phyloP scores from a whole-genome alignment of 345 rosid species.

The Combretum micranthum region DNA sequence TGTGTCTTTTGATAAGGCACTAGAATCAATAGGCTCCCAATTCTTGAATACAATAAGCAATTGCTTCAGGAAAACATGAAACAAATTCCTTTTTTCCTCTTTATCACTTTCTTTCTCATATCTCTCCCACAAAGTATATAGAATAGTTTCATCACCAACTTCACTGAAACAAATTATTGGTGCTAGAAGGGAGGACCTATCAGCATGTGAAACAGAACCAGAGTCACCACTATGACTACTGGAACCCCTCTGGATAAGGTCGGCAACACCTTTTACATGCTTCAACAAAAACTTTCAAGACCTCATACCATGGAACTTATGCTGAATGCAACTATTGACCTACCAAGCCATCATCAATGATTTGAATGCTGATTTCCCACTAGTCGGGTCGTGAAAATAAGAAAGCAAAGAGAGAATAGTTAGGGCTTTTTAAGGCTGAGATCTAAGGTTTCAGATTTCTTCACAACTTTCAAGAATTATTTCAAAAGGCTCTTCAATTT shows the following conservation, averaged over 20 bases:
- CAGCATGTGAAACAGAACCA: slow-evolving; percentile 24
- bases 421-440: too few relatives aligned
- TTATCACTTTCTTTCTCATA: slow-evolving; percentile 39
- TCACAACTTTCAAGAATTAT: too few relatives aligned
- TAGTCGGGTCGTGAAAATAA: too few relatives aligned
- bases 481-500: too few relatives aligned
- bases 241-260: slow-evolving; percentile 61
- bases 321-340: background rate
- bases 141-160: slow-evolving; percentile 42
- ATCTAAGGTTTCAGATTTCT: too few relatives aligned
- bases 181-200: slow-evolving; percentile 45
- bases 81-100: slow-evolving; percentile 50
- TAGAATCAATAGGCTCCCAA: slow-evolving; percentile 50
- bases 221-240: slow-evolving; percentile 39
- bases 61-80: slow-evolving; percentile 54
- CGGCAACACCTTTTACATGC: slow-evolving; percentile 76
- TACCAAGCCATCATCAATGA: too few relatives aligned
- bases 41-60: slow-evolving; percentile 45
- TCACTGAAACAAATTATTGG: slow-evolving; percentile 54
- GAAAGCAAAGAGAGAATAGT: too few relatives aligned
- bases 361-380: background rate
- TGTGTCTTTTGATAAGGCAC: slow-evolving; percentile 32
- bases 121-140: slow-evolving; percentile 50
- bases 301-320: background rate
- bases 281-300: slow-evolving; percentile 13